Evolutionary conservation across 352 stramenopile genomes (phyloP).

Genomic region (Phytopythium oedochilum): DNA sequence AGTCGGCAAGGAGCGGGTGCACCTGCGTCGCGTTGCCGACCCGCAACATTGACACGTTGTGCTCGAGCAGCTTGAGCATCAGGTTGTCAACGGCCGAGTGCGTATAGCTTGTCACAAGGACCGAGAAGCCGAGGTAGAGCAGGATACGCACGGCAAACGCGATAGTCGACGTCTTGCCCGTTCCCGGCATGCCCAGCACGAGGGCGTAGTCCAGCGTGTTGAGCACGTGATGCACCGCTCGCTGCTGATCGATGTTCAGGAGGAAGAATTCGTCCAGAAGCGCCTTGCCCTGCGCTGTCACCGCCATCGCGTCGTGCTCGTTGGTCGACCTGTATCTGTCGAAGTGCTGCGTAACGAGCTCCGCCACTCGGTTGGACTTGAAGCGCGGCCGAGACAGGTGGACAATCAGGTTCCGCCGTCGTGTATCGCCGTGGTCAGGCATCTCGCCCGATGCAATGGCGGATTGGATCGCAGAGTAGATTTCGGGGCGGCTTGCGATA

Average conservation of each 20-base stretch:
- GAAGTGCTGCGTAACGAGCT: slow-evolving; percentile 37
- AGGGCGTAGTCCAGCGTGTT: slow-evolving; percentile 93
- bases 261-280: slow-evolving; percentile 49
- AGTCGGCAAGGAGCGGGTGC: slow-evolving; percentile 55
- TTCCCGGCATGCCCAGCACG: slow-evolving; percentile 94
- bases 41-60: slow-evolving; percentile 63
- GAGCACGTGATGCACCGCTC: slow-evolving; percentile 67
- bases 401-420: slow-evolving; percentile 58
- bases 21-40: slow-evolving; percentile 73
- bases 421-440: slow-evolving; percentile 34
- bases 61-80: slow-evolving; percentile 89
- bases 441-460: slow-evolving; percentile 7
- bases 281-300: slow-evolving; percentile 11
- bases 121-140: slow-evolving; percentile 87
- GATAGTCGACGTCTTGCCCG: slow-evolving; percentile 96
- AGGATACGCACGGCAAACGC: slow-evolving; percentile 92
- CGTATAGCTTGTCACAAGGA: slow-evolving; percentile 97
- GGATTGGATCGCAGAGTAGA: slow-evolving; percentile 20
- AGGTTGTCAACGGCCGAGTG: slow-evolving; percentile 98
- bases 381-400: slow-evolving; percentile 61
- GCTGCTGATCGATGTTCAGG: slow-evolving; percentile 79
- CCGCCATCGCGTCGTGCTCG: neutral
- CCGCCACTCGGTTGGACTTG: slow-evolving; percentile 32
- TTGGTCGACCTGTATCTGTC: slow-evolving; percentile 4
- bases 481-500: slow-evolving; percentile 20